These are phyloP conservation scores for Yarrowia keelungensis DNA, from an alignment of 805 yeast genomes.

Conservation along the genomic window DNA sequence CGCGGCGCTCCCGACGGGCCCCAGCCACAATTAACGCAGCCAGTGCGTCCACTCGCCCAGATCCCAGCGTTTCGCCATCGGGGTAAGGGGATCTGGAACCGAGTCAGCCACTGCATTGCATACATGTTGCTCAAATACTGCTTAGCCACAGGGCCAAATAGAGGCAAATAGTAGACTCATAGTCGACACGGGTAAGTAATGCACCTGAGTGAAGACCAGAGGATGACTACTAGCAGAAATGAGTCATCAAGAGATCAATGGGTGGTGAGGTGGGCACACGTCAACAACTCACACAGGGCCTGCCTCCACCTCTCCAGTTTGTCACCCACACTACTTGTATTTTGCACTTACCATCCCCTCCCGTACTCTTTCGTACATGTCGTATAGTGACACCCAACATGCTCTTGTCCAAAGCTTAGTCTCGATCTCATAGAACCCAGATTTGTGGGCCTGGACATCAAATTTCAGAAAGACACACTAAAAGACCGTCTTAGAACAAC, in stretches of 20 bases:
- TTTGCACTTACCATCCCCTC: too few relatives aligned
- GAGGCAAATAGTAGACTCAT: background rate
- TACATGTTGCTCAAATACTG: constrained; percentile 19
- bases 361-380: background rate
- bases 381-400: constrained; percentile 4
- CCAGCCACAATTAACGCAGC: background rate
- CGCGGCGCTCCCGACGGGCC: background rate
- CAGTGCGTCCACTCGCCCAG: too few relatives aligned
- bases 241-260: background rate
- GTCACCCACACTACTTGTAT: too few relatives aligned
- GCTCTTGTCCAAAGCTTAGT: background rate
- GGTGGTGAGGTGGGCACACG: background rate
- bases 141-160: background rate
- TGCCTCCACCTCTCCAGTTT: too few relatives aligned
- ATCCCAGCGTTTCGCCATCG: background rate
- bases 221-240: too few relatives aligned
- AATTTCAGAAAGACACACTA: background rate
- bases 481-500: background rate
- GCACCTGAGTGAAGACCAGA: background rate
- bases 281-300: too few relatives aligned
- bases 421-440: background rate
- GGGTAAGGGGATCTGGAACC: constrained; percentile 29
- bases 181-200: constrained; percentile 18
- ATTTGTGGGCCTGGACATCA: background rate
- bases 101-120: constrained; percentile 37